Percentiles rank a stretch among this genome's conserved stretches.
These are phyloP conservation scores for Ananas comosus DNA, from an alignment of 176 grass and related monocot genomes.

Conservation along the genomic window DNA sequence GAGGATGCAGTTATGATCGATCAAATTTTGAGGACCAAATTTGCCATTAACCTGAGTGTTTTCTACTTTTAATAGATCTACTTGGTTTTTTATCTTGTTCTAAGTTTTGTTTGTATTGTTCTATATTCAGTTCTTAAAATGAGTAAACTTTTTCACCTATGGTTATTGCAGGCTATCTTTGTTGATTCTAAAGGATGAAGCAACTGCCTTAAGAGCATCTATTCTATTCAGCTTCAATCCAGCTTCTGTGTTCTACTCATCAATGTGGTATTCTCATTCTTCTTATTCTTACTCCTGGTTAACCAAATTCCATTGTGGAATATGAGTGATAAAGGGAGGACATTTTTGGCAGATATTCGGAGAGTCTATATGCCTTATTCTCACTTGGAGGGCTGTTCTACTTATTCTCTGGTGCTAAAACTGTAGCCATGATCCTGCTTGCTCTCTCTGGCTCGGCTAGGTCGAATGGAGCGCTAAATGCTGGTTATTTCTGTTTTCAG, in stretches of 20 bases:
- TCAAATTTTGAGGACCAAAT: background rate
- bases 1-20: too few relatives aligned
- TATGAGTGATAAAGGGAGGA: background rate
- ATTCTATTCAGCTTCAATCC: slow-evolving; percentile 87
- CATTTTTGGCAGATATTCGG: slow-evolving; percentile 62
- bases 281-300: background rate
- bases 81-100: background rate
- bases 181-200: slow-evolving; percentile 55
- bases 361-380: slow-evolving; percentile 71
- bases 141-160: background rate
- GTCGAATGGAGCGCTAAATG: slow-evolving; percentile 94
- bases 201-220: slow-evolving; percentile 46
- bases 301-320: background rate
- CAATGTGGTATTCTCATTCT: slow-evolving; percentile 46
- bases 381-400: slow-evolving; percentile 78
- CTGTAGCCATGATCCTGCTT: slow-evolving; percentile 71
- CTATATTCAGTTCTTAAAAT: background rate
- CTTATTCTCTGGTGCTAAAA: slow-evolving; percentile 75
- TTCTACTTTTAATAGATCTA: too few relatives aligned
- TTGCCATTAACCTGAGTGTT: too few relatives aligned
- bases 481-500: slow-evolving; percentile 96
- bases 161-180: slow-evolving; percentile 50
- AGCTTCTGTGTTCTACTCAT: slow-evolving; percentile 91
- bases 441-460: slow-evolving; percentile 86
- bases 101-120: background rate